Conservation (phyloP, 2,329 filamentous ascomycete genomes). For the Cytospora paraplurivora region DNA sequence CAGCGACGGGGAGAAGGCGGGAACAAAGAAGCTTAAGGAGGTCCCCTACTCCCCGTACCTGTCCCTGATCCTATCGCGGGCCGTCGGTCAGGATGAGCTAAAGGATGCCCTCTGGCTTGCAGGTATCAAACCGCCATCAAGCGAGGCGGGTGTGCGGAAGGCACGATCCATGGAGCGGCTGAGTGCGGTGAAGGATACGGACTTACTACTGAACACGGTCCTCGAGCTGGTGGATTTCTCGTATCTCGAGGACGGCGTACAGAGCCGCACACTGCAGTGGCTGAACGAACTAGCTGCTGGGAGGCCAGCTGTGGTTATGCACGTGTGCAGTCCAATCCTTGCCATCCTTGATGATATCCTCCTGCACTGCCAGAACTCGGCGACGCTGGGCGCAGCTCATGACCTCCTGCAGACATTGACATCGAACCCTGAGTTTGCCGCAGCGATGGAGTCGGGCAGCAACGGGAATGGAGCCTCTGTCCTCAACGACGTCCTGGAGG, state of each 20-base stretch:
- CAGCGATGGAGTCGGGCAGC: slow-evolving; percentile 47
- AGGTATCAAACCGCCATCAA: slow-evolving; percentile 50
- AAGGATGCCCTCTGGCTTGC: slow-evolving; percentile 65
- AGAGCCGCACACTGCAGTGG: slow-evolving; percentile 61
- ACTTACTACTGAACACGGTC: slow-evolving; percentile 63
- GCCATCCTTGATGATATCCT: slow-evolving; percentile 63
- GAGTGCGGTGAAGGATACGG: slow-evolving; percentile 56
- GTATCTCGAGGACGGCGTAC: slow-evolving; percentile 63
- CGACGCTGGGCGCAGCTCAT: slow-evolving; percentile 63
- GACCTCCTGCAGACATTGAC: slow-evolving; percentile 60
- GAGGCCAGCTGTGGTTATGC: slow-evolving; percentile 58
- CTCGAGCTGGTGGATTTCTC: slow-evolving; percentile 69
- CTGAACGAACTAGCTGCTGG: slow-evolving; percentile 58
- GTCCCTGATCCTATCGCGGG: slow-evolving; percentile 59
- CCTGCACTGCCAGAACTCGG: slow-evolving; percentile 63
- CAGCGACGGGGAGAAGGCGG: slow-evolving; percentile 32
- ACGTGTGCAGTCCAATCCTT: slow-evolving; percentile 61
- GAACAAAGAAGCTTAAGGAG: slow-evolving; percentile 34
- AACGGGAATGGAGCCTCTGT: slow-evolving; percentile 28
- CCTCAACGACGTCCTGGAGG: slow-evolving; percentile 57
- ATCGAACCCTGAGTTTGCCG: slow-evolving; percentile 53
- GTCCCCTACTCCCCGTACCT: slow-evolving; percentile 59
- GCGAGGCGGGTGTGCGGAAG: slow-evolving; percentile 43
- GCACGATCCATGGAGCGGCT: slow-evolving; percentile 48
- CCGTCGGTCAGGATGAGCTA: slow-evolving; percentile 59